Evolutionary conservation across 2,329 filamentous ascomycete genomes (phyloP), one percentile per base, ranked within the genome.

Genomic region (Penicillium sp.): DNA sequence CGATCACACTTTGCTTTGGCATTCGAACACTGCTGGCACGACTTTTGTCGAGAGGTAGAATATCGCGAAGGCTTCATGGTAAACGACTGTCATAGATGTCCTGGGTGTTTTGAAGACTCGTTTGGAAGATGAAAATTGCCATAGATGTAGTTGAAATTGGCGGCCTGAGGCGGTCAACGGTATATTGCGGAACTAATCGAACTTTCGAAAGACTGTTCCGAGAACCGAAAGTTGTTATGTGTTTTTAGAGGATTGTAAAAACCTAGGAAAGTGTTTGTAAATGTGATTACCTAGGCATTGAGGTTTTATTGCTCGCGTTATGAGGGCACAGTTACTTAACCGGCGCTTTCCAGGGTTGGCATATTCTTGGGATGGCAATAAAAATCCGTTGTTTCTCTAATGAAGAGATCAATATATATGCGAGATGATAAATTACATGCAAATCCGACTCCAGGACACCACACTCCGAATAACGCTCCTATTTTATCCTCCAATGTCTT

Each of bases 401-500:
- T 35, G 15, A 35, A 35, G 32, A 37, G 8, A 37, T 37, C 33
- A 32, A 49, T 49, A 49, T 47, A 45, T 53, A 56, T 56, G 51
- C 47, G 46, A 46, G 32, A 52, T 46, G 27, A 33, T 55, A 52
- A 46, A 56, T 42, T 58, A 54, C 53, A 56, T 45, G 45, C 47
- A 53, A 46, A 31, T 45, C 51, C 54, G 49, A 61, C 57, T 57
- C 57, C 59, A 52, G 51, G 52, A 60, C 57, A 56, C 57, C 57
- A 40, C 43, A 56, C 44, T 44, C 52, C 44, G 31, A 54, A 42
- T 49, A 55, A 55, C 50, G 54, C 54, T 50, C 43, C 42, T 42
- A 56, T 59, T 54, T 49, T 37, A 48, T 20, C 46, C 32, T 37
- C 25, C 18, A 45, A 31, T 40, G 25, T 38, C 10, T 18, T 39